Evolutionary conservation across 2,329 filamentous ascomycete species (phyloP).

Genomic region (Tolypocladium pustulatum): DNA sequence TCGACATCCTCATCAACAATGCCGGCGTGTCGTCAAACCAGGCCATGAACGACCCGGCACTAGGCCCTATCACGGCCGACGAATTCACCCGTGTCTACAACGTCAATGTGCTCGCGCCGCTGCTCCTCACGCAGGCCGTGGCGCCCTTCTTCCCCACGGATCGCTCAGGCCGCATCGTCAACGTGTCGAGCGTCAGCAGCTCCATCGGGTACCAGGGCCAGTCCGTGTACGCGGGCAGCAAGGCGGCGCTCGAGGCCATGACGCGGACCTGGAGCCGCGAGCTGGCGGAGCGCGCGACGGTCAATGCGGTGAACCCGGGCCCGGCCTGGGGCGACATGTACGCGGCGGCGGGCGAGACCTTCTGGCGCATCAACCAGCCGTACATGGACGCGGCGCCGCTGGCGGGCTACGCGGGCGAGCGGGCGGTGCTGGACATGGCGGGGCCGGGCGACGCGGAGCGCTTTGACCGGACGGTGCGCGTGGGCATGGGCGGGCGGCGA

Average conservation of each 20-base stretch:
- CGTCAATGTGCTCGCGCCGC: constrained; percentile 72
- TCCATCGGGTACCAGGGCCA: constrained; percentile 43
- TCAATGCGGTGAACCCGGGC: constrained; percentile 48
- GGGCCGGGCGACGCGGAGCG: constrained; percentile 16
- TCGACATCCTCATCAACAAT: constrained; percentile 85
- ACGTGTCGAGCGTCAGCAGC: constrained; percentile 44
- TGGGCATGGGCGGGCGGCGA: constrained; percentile 21
- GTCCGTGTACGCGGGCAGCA: constrained; percentile 46
- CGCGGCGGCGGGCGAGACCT: constrained; percentile 19
- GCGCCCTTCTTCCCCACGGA: constrained; percentile 57
- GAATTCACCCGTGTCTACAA: constrained; percentile 65
- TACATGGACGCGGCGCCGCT: constrained; percentile 25
- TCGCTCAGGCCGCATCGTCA: constrained; percentile 52
- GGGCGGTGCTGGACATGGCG: constrained; percentile 16
- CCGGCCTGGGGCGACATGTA: constrained; percentile 46
- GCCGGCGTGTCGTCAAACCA: constrained; percentile 64
- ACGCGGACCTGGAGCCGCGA: constrained; percentile 49
- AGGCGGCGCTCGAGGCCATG: constrained; percentile 49
- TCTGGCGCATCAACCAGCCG: constrained; percentile 27
- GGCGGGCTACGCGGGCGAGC: constrained; percentile 21
- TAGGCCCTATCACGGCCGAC: constrained; percentile 40
- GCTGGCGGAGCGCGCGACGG: constrained; percentile 40
- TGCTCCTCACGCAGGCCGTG: constrained; percentile 67
- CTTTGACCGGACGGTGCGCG: constrained; percentile 21
- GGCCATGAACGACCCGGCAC: constrained; percentile 41